A percentile compares a stretch with the other conserved stretches of the same genome.
These are phyloP conservation scores for Dicorynia guianensis DNA, from an alignment of 306 rosid genomes.

Conservation along the genomic window DNA sequence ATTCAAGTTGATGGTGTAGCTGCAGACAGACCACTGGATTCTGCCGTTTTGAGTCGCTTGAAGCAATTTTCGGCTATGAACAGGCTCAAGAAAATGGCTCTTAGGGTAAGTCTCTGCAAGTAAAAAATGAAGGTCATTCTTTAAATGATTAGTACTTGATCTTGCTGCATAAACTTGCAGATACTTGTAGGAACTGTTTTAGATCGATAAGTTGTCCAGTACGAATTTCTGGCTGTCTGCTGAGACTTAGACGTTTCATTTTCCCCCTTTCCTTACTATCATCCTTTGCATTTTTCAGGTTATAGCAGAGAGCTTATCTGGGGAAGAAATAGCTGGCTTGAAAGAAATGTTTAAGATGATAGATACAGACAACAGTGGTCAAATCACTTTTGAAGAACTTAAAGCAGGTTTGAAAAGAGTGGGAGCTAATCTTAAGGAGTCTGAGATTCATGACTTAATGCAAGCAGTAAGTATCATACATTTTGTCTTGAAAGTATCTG, in stretches of 20 bases:
- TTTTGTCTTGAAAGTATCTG: too few relatives aligned
- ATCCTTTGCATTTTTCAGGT: slow-evolving; percentile 58
- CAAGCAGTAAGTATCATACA: slow-evolving; percentile 77
- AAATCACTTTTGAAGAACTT: slow-evolving; percentile 95
- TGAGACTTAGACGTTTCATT: slow-evolving; percentile 2
- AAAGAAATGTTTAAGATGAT: slow-evolving; percentile 98
- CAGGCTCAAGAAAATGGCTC: slow-evolving; percentile 98
- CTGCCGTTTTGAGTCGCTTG: slow-evolving; percentile 90
- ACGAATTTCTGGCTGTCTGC: neutral
- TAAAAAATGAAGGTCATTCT: slow-evolving; percentile 16
- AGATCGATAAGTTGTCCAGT: slow-evolving; percentile 23
- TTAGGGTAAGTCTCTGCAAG: slow-evolving; percentile 65
- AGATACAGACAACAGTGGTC: slow-evolving; percentile 92
- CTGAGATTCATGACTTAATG: slow-evolving; percentile 94
- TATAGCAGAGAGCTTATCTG: slow-evolving; percentile 93
- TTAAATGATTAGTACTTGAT: slow-evolving; percentile 24
- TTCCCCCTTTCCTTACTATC: neutral
- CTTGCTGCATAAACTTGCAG: neutral
- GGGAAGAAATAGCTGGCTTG: slow-evolving; percentile 97
- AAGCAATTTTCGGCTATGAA: slow-evolving; percentile 99
- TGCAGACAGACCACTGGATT: slow-evolving; percentile 92
- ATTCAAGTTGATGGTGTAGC: slow-evolving; percentile 98
- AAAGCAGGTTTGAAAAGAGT: slow-evolving; percentile 92
- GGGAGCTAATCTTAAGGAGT: slow-evolving; percentile 94
- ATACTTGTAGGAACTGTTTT: slow-evolving; percentile 7